Base-by-base conservation (phyloP, 352 stramenopile species). In the Plasmopara muralis region DNA sequence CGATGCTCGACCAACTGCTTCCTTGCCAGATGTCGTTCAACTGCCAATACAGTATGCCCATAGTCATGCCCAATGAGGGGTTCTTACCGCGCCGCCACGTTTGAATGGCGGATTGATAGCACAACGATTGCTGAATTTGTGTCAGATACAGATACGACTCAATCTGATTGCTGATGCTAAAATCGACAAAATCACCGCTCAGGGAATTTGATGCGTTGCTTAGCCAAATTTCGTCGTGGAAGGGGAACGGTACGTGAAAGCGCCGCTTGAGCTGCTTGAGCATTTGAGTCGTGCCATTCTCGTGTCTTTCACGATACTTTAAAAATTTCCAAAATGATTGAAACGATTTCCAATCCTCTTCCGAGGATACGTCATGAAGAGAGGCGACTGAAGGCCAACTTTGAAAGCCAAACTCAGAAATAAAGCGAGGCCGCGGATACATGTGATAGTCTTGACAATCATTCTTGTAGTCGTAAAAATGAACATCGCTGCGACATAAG, bases 401-500 rank as follows among this genome's bases (percentile, higher is more conserved):
- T 55, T 95, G 84, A 58, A 90, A 95, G 2, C 84, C 84, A 66
- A 93, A 95, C 51, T 95, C 84, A 4, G 84, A 95, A 45, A 92
- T 73, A 55, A 95, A 93, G 25, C 82, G 72, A 33, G 78, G 77
- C 12, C 53, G 63, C 0, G 84, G 84, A 31, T 89, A 92, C 43
- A 85, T 87, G 14, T 52, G 53, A 28, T 72, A 69, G 47, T 90
- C 71, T 50, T 86, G 85, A 59, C 84, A 95, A 47, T 93, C 82
- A 29, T 62, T 73, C 7, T 69, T 63, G 50, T 93, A 91, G 66
- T 95, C 72, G 56, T 93, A 95, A 57, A 85, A 91, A 50, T 95
- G 84, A 40, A 95, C 77, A 53, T 95, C 84, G 6, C 80, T 87
- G 33, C n/a, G 54, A 50, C 5, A 33, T 45, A 10, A 14, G 6